Conservation (phyloP, 2,329 filamentous ascomycete species). For the Colletotrichum sidae region DNA sequence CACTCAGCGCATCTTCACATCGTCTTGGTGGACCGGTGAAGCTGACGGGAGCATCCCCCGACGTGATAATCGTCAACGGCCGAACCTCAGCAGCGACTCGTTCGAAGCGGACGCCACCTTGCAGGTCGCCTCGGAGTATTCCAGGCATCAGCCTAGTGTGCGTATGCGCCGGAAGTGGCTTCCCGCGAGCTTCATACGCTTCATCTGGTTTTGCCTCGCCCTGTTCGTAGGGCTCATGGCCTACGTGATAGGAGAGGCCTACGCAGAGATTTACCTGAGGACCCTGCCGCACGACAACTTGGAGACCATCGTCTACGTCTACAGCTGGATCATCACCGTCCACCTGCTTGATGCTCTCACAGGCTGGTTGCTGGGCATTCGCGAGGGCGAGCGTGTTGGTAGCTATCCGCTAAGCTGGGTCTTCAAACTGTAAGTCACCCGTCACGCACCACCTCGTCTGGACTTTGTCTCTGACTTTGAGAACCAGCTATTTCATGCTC, state of each 20-base stretch:
- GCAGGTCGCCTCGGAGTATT: conserved; percentile 35
- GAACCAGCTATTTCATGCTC: conserved; percentile 71
- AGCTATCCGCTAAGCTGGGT: conserved; percentile 79
- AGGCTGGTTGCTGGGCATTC: conserved; percentile 74
- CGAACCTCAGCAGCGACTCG: conserved; percentile 48
- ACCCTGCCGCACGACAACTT: conserved; percentile 74
- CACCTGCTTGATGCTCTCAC: conserved; percentile 73
- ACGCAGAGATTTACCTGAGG: conserved; percentile 75
- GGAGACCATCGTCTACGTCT: conserved; percentile 77
- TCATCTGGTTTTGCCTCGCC: conserved; percentile 76
- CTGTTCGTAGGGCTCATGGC: conserved; percentile 72
- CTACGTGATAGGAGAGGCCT: conserved; percentile 76
- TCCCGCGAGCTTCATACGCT: conserved; percentile 75
- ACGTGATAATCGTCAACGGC: conserved; percentile 55
- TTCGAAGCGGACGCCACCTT: conserved; percentile 51
- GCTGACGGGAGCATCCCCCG: conserved; percentile 56
- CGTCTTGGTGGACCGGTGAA: conserved; percentile 74
- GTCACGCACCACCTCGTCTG: neutral
- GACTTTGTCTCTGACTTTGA: too few relatives aligned
- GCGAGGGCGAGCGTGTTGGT: conserved; percentile 74
- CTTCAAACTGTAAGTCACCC: conserved; percentile 70
- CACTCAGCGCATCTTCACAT: conserved; percentile 75
- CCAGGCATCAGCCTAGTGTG: conserved; percentile 43
- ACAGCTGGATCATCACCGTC: conserved; percentile 76
- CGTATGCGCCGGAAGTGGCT: conserved; percentile 66